These are phyloP conservation scores for Talinum fruticosum DNA, from an alignment of 148 eudicot genomes.

Conservation along the genomic window DNA sequence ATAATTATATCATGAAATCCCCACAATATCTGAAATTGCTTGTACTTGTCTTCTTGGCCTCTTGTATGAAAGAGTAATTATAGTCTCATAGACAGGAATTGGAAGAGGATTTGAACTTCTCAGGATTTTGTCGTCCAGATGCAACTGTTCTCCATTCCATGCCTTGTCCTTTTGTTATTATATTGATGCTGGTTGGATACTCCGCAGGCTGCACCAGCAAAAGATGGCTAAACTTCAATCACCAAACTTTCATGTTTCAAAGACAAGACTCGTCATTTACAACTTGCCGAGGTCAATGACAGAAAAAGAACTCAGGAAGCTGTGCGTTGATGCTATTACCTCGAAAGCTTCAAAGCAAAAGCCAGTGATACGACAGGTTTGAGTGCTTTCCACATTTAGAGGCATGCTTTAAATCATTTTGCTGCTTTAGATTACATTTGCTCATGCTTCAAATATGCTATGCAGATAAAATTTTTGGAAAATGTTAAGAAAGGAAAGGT, in stretches of 20 bases:
- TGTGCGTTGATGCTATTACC: conserved; percentile 75
- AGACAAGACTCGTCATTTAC: conserved; percentile 81
- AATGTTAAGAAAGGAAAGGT: conserved; percentile 61
- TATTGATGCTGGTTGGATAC: background rate
- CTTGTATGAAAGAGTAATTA: background rate
- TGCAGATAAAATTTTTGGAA: conserved; percentile 76
- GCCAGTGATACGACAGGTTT: conserved; percentile 81
- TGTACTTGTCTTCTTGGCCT: background rate
- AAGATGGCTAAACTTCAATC: conserved; percentile 75
- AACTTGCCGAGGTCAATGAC: conserved; percentile 83
- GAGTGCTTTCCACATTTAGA: conserved; percentile 14
- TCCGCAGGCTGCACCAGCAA: conserved; percentile 70
- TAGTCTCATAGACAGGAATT: background rate
- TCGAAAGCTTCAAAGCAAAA: conserved; percentile 88
- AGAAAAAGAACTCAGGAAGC: conserved; percentile 55
- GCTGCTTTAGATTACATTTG: conserved; percentile 3
- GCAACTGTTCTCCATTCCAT: too few species aligned
- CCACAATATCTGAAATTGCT: background rate
- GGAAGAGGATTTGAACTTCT: too few species aligned
- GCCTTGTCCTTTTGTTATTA: background rate
- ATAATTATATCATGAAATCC: background rate
- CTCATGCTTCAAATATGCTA: conserved; percentile 11
- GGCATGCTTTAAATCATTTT: background rate
- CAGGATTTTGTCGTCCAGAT: background rate
- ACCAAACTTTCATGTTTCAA: conserved; percentile 91